Base-by-base conservation (phyloP, 2,329 filamentous ascomycete genomes). In the Coniochaeta sp. region DNA sequence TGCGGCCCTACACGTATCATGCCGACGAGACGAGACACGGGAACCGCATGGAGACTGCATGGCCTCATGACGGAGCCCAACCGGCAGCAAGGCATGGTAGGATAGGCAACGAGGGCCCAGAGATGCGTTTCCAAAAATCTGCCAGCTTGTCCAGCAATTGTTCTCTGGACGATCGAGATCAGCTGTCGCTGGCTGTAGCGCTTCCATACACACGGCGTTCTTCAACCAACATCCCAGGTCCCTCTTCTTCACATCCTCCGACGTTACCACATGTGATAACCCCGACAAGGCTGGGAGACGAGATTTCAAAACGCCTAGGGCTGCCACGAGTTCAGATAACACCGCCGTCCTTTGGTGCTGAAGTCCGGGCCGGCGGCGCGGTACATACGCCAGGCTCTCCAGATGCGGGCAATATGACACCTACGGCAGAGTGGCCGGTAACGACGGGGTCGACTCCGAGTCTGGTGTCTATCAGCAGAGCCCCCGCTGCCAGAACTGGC, bases 1-100 rank as follows among this genome's bases (percentile, higher is more conserved):
- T 26, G 28, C 38, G 36, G 43, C 58, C 63, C 3, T 31, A 58
- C 1, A 63, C 65, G 8, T 65, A 66, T 58, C 65, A 65, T 57
- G 60, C 64, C 8, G 62, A 64, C 55, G 54, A 57, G 54, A 57
- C 28, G 6, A 22, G 34, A 57, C 26, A 57, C 6, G 54, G 11
- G 17, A 12, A 57, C n/a, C 31, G 11, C 4, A 2, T 7, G 3
- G 31, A 38, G 9, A 22, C 7, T 12, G 4, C 24, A 2, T 38
- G 54, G 54, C 3, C 33, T 12, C 19, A n/a, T 57, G 28, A 57
- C 14, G 34, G 33, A 3, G 31, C 31, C 5, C 1, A 7, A 11
- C 54, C 54, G 12, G 47, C 24, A n/a, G 24, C 28, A 28, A 26
- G 24, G 17, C 24, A 52, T 22, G 26, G 24, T 14, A 17, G 26